Base-by-base conservation (phyloP, 345 rosid species). In the Arabidopsis suecica region DNA sequence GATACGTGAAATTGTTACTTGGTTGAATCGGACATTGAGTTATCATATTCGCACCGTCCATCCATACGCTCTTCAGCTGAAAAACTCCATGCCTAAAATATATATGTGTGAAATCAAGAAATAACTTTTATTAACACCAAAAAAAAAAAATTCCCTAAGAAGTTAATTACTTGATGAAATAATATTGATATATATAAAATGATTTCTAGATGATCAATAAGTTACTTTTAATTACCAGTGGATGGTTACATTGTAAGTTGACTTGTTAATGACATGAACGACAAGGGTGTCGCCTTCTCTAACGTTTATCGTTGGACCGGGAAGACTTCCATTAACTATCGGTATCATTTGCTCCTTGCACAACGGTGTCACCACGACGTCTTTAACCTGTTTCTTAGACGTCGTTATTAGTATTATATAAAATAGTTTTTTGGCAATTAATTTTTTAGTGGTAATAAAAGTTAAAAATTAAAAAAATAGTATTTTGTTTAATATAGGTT, bases 251-350 rank as follows among this genome's bases (percentile, higher is more conserved):
- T 90, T 88, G 73, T 91, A 86, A 32, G 96, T 95, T 1, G 92
- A 94, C 56, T 81, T 61, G 65, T 94, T 94, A 42, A 81, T 44
- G 60, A 91, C 96, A 23, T 87, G 89, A 70, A 94, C 80, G 8
- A 87, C 69, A 13, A 91, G 88, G 1, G 85, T 88, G 79, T 94
- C 96, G 3, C 97, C 96, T 72, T 89, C 98, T n/a, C 73, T 81
- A 60, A 81, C 96, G 0, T 44, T 51, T 28, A 91, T 47, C 0
- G 86, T 82, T 3, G 97, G 96, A 13, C 98, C 98, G 0, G 98
- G 98, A 13, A 89, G 78, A 36, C 70, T 73, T 63, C 87, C 89
- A 77, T 94, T 91, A 70, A 88, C 90, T 1, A 86, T 81, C 1
- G 91, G 85, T 54, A 91, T 81, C 77, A 81, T 84, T 68, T 79